Evolutionary conservation across 257 asterid genomes (phyloP).

Genomic region (Jacaranda copaia): DNA sequence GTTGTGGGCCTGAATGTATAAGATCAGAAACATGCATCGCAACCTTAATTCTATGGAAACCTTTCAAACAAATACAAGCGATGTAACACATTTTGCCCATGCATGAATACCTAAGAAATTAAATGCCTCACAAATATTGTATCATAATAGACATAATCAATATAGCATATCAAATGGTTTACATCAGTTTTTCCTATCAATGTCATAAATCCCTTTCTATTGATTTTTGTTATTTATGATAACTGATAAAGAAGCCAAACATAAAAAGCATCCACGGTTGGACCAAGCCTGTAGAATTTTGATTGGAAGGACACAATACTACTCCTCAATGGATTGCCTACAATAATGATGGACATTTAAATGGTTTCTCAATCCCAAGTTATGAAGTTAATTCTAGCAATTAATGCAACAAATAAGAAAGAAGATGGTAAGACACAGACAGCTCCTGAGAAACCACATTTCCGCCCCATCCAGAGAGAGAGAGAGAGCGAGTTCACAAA

Average conservation of each 20-base stretch:
- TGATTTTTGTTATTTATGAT: not conserved
- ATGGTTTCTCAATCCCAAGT: slow-evolving; percentile 1
- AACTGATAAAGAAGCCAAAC: not conserved
- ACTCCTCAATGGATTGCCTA: not conserved
- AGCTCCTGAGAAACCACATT: too few species aligned
- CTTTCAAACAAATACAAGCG: too few species aligned
- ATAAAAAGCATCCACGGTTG: not conserved
- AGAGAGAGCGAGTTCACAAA: not conserved
- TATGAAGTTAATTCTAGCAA: too few species aligned
- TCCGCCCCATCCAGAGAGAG: not conserved
- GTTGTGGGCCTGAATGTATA: not conserved
- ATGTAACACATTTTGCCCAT: too few species aligned
- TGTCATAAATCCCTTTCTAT: not conserved
- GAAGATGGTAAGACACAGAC: too few species aligned
- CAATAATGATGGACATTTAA: not conserved
- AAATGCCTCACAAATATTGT: too few species aligned
- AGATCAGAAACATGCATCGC: not conserved
- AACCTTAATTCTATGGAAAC: not conserved
- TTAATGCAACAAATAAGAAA: too few species aligned
- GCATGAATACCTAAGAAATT: too few species aligned
- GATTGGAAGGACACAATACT: not conserved
- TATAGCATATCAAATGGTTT: too few species aligned
- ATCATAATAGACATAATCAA: too few species aligned
- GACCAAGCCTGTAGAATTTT: not conserved
- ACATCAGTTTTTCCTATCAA: not conserved